phyloP scores from a whole-genome alignment of 176 grass and related monocot genomes.

The Pontederia paniculata region DNA sequence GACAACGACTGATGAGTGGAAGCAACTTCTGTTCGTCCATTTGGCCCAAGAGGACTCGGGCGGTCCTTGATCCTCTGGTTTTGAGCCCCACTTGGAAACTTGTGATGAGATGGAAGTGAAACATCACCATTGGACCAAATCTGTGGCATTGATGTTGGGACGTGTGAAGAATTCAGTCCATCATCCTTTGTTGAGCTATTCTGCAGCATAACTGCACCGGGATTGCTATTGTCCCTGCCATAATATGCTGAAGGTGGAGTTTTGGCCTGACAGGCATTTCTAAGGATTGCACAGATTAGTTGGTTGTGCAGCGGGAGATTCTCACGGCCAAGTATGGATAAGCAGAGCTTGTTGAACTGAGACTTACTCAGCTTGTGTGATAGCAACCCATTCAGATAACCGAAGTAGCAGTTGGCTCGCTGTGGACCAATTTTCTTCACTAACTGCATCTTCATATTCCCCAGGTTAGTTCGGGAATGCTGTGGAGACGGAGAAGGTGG shows the following conservation, averaged over 20 bases:
- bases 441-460: constrained; percentile 49
- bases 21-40: constrained; percentile 23
- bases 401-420: constrained; percentile 38
- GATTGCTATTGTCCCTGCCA: constrained; percentile 2
- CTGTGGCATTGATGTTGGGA: background rate
- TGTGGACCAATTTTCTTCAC: constrained; percentile 47
- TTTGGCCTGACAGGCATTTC: constrained; percentile 51
- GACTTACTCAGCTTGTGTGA: constrained; percentile 63
- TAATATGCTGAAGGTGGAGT: constrained; percentile 27
- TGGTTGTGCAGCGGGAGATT: constrained; percentile 67
- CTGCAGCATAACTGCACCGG: background rate
- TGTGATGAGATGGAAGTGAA: constrained; percentile 23
- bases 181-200: constrained; percentile 22
- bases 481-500: constrained; percentile 23
- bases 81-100: constrained; percentile 18
- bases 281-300: constrained; percentile 45
- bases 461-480: constrained; percentile 53
- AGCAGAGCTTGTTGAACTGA: constrained; percentile 58
- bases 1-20: constrained; percentile 18
- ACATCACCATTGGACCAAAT: constrained; percentile 43
- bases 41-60: constrained; percentile 24
- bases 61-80: constrained; percentile 31
- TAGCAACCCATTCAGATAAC: constrained; percentile 52
- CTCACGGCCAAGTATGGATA: constrained; percentile 38
- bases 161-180: background rate